Conservation (phyloP, 2,329 filamentous ascomycete genomes). For the Fonsecaea pugnacius region DNA sequence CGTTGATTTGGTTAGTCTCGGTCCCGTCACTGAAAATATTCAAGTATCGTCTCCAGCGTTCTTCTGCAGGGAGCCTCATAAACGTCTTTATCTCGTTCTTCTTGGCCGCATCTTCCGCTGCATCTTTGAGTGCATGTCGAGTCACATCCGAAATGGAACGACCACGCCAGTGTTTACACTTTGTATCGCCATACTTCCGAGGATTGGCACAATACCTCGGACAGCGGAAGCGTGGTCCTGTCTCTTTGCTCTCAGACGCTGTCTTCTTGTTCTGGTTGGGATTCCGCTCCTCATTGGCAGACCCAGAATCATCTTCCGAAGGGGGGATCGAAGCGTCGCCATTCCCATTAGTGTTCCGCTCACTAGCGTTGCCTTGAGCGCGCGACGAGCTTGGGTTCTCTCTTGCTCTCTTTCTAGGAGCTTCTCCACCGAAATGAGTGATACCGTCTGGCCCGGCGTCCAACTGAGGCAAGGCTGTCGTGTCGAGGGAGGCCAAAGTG, state of each 20-base stretch:
- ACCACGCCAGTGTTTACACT: constrained; percentile 7
- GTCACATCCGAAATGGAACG: constrained; percentile 1
- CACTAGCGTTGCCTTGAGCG: not conserved
- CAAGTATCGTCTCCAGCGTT: constrained; percentile 8
- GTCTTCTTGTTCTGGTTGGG: not conserved
- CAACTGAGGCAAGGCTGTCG: not conserved
- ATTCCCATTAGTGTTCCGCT: not conserved
- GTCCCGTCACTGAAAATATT: constrained; percentile 4
- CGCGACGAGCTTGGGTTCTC: not conserved
- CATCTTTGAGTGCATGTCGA: constrained; percentile 11
- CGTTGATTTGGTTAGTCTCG: not conserved
- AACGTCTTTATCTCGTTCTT: not conserved
- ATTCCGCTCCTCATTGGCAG: not conserved
- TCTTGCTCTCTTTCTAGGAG: not conserved
- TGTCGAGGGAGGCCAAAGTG: not conserved
- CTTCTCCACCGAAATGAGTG: not conserved
- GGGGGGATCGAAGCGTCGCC: not conserved
- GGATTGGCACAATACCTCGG: constrained; percentile 11
- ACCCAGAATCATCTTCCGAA: not conserved
- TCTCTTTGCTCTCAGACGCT: not conserved
- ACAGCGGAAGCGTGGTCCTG: not conserved
- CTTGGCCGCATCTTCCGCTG: not conserved
- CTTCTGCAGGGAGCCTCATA: not conserved
- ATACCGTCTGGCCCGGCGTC: not conserved
- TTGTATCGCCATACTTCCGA: not conserved